Conservation (phyloP, 148 eudicot species). For the Chenopodium suecicum region DNA sequence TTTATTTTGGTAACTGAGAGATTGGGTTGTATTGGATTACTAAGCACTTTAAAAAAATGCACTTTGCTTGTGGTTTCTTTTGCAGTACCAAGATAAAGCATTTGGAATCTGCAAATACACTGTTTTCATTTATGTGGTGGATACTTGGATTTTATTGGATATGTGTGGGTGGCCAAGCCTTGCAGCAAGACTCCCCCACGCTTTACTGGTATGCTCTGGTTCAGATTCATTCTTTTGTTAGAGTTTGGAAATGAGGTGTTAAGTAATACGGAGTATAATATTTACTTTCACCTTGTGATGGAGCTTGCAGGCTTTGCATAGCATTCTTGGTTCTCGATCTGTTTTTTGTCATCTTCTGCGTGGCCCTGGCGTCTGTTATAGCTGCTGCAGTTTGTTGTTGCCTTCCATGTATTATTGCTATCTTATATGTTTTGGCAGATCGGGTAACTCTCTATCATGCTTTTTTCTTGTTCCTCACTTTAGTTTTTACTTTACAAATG, state of each 20-base stretch:
- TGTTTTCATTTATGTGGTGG: conserved; percentile 85
- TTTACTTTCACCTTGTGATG: conserved; percentile 1
- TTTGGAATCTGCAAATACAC: conserved; percentile 73
- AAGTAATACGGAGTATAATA: neutral
- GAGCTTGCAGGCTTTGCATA: conserved; percentile 57
- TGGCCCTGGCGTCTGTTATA: conserved; percentile 69
- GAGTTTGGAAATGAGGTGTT: neutral
- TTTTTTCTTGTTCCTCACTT: neutral
- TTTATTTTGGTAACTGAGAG: neutral
- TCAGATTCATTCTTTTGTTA: neutral
- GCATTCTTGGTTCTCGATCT: conserved; percentile 68
- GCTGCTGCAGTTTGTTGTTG: conserved; percentile 76
- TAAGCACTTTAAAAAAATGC: neutral
- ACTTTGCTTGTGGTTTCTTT: conserved; percentile 13
- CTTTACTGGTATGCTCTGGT: conserved; percentile 59
- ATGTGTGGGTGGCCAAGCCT: conserved; percentile 50
- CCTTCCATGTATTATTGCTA: conserved; percentile 71
- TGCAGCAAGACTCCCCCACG: conserved; percentile 53
- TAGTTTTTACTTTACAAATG: neutral
- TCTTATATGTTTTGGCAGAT: conserved; percentile 64
- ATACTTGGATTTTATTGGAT: conserved; percentile 74
- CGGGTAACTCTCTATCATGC: conserved; percentile 39
- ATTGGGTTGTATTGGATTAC: neutral
- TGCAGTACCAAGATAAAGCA: conserved; percentile 50
- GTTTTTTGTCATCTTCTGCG: conserved; percentile 66